These are phyloP conservation scores for Pseudogymnoascus sp. DNA, from an alignment of 2,329 filamentous ascomycete species.

Conservation along the genomic window DNA sequence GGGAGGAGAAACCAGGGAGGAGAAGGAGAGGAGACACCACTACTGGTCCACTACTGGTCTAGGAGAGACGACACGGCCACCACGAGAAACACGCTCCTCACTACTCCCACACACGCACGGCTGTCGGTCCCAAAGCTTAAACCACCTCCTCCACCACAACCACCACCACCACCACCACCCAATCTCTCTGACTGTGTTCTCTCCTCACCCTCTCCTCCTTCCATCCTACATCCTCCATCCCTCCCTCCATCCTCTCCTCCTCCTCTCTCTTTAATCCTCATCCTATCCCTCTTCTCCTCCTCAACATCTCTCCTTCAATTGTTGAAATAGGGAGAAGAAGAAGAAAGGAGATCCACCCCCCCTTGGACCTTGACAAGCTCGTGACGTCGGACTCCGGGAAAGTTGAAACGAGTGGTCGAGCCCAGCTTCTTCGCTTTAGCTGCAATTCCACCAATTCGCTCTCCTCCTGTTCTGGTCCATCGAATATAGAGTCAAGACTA, in stretches of 20 bases:
- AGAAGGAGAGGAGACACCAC: too few relatives aligned
- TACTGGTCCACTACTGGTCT: too few relatives aligned
- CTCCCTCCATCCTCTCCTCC: slow-evolving; percentile 13
- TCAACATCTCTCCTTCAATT: slow-evolving; percentile 8
- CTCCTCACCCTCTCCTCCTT: slow-evolving; percentile 10
- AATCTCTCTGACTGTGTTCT: slow-evolving; percentile 1
- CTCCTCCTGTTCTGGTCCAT: neutral
- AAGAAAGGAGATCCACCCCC: neutral
- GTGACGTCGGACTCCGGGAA: neutral
- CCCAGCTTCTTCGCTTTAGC: slow-evolving; percentile 1
- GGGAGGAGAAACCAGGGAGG: neutral
- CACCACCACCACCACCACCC: neutral
- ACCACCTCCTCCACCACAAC: neutral
- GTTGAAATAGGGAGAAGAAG: neutral
- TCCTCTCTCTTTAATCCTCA: slow-evolving; percentile 13
- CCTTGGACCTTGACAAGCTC: slow-evolving; percentile 7
- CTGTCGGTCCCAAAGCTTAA: slow-evolving; percentile 11
- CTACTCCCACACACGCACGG: neutral
- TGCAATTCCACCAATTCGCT: slow-evolving; percentile 2
- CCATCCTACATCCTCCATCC: neutral
- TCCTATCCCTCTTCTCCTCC: slow-evolving; percentile 8
- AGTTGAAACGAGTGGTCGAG: neutral
- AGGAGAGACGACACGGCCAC: neutral
- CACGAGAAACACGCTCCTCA: slow-evolving; percentile 1
- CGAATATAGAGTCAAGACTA: neutral